These are phyloP conservation scores for Chalara sp. DNA, from an alignment of 2,329 filamentous ascomycete genomes.

Conservation along the genomic window DNA sequence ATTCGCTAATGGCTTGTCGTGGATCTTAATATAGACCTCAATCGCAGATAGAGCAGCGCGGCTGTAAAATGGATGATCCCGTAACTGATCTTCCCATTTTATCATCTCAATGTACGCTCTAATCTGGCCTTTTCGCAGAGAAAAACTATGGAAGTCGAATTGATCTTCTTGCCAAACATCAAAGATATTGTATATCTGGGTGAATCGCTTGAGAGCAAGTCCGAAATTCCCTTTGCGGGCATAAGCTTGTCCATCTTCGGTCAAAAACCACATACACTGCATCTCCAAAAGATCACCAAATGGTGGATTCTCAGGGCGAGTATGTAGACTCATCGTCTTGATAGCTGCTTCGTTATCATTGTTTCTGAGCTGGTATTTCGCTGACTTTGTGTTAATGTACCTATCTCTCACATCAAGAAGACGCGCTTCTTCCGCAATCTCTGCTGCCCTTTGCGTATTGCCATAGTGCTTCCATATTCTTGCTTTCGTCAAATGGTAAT, in stretches of 20 bases:
- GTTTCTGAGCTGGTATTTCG: conserved; percentile 93
- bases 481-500: conserved; percentile 92
- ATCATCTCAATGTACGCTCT: conserved; percentile 94
- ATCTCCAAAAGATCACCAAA: conserved; percentile 91
- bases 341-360: conserved; percentile 82
- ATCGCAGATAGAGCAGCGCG: conserved; percentile 77
- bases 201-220: conserved; percentile 87
- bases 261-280: conserved; percentile 97
- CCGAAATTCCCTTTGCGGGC: conserved; percentile 74
- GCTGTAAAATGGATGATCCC: conserved; percentile 89
- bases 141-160: conserved; percentile 98
- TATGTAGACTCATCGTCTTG: conserved; percentile 89
- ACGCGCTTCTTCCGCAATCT: conserved; percentile 82
- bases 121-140: conserved; percentile 92
- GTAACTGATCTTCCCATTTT: conserved; percentile 85
- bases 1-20: conserved; percentile 66
- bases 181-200: conserved; percentile 84
- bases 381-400: conserved; percentile 97
- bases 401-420: conserved; percentile 83
- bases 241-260: conserved; percentile 89
- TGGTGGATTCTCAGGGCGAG: conserved; percentile 79
- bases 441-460: conserved; percentile 70
- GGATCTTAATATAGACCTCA: conserved; percentile 70
- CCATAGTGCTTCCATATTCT: conserved; percentile 90
- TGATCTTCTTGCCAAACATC: conserved; percentile 98